Conservation (phyloP, 2,329 filamentous ascomycete genomes). For the Cladosporium colombiae region DNA sequence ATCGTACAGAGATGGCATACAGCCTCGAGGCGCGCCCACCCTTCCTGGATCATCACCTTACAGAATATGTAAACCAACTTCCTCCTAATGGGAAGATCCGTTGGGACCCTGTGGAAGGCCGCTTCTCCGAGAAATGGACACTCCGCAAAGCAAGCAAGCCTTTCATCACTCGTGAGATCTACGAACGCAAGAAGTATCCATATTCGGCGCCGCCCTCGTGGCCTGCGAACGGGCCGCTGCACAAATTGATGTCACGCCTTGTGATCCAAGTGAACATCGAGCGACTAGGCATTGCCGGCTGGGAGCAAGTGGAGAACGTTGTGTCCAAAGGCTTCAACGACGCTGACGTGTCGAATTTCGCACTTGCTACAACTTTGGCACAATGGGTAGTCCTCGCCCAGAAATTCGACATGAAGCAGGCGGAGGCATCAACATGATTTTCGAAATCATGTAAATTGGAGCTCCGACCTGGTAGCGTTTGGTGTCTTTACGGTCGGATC, state of each 20-base stretch:
- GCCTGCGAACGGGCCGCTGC: slow-evolving; percentile 26
- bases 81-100: slow-evolving; percentile 36
- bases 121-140: slow-evolving; percentile 29
- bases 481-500: neutral
- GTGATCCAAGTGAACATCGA: slow-evolving; percentile 31
- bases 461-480: neutral
- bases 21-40: slow-evolving; percentile 35
- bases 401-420: slow-evolving; percentile 2
- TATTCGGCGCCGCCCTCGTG: slow-evolving; percentile 30
- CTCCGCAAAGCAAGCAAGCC: slow-evolving; percentile 31
- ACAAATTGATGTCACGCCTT: slow-evolving; percentile 24
- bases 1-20: slow-evolving; percentile 30
- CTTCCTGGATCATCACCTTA: slow-evolving; percentile 38
- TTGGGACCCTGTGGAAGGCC: slow-evolving; percentile 5
- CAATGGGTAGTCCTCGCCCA: slow-evolving; percentile 4
- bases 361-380: neutral
- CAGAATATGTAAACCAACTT: slow-evolving; percentile 35
- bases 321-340: slow-evolving; percentile 8
- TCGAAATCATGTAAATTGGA: neutral
- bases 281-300: slow-evolving; percentile 34
- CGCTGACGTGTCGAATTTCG: neutral
- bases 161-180: slow-evolving; percentile 32
- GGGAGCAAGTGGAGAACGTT: slow-evolving; percentile 19
- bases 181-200: slow-evolving; percentile 29
- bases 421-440: neutral